Conservation (phyloP, 2,329 filamentous ascomycete species). For the Cytospora piceicola region DNA sequence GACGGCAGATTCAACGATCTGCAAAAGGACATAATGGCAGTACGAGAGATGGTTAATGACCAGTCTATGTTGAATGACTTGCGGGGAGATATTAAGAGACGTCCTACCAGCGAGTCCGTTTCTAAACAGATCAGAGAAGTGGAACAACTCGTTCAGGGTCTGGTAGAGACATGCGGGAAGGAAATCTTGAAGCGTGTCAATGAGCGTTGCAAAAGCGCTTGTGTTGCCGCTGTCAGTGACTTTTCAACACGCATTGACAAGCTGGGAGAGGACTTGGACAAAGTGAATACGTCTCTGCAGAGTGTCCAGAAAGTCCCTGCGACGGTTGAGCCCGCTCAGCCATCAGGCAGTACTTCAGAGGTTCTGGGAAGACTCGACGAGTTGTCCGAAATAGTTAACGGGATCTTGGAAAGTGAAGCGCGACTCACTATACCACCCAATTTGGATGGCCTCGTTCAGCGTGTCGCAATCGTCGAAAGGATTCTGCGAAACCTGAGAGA, state of each 20-base stretch:
- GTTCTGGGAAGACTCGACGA: background rate
- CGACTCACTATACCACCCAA: background rate
- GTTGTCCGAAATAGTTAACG: background rate
- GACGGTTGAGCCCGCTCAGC: background rate
- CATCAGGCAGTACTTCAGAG: background rate
- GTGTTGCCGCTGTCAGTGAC: background rate
- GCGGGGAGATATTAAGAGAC: constrained; percentile 3
- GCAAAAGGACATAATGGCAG: background rate
- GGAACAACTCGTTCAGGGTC: background rate
- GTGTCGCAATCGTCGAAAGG: background rate
- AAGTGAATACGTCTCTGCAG: background rate
- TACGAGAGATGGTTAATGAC: background rate
- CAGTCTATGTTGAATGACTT: background rate
- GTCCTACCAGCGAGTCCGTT: background rate
- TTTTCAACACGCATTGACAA: background rate
- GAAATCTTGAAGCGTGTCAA: background rate
- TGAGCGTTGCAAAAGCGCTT: background rate
- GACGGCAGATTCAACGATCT: background rate
- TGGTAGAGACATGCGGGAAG: background rate
- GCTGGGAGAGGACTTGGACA: background rate
- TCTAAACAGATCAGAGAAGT: background rate
- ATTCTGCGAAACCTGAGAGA: background rate
- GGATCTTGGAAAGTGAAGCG: background rate
- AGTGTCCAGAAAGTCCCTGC: background rate
- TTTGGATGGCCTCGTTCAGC: background rate